Evolutionary conservation across 1,284 basidiomycete species (phyloP), one percentile per base, ranked within the genome.

Genomic region (Tetrapyrgos nigripes): DNA sequence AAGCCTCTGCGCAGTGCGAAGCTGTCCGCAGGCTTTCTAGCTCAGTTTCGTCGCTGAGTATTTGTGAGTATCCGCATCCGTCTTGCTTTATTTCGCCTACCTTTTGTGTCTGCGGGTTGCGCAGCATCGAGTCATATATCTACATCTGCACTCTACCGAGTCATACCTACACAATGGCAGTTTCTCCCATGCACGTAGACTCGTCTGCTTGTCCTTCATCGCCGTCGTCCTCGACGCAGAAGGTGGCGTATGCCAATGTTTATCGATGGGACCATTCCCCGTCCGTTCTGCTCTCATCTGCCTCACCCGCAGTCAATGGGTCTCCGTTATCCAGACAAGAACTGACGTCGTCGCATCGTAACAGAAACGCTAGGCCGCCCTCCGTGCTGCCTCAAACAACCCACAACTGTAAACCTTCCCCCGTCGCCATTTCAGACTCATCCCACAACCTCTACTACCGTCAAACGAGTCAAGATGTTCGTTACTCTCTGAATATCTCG

Each of bases 391-490:
- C 48, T 31, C 21, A 14, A 17, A 53, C 48, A 48, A 48, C 26
- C 49, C 28, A 9, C 43, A 51, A 27, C 23, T 40, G 29, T 31
- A 29, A 49, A n/a, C 21, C 26, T 43, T 35, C 45, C 35, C 23
- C 29, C 66, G 71, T 67, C 77, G 77, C 78, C 64, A 80, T 81
- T 80, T 66, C 72, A 59, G 65, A 73, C 70, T 67, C 29, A 60
- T 61, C 63, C 67, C 58, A 66, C 67, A 62, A 69, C 54, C 63
- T 62, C 58, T 55, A 69, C 57, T 72, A 49, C 50, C 63, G 52
- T 56, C 65, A 63, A 57, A 59, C 67, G 62, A 60, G 72, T 73
- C 76, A 80, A 73, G 75, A 83, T 81, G 80, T 80, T 71, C 72
- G 59, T 44, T 62, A 56, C 59, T 50, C 70, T 76, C 68, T 80